phyloP scores from a whole-genome alignment of 2,329 filamentous ascomycete species.

The Pseudogymnoascus sp. region DNA sequence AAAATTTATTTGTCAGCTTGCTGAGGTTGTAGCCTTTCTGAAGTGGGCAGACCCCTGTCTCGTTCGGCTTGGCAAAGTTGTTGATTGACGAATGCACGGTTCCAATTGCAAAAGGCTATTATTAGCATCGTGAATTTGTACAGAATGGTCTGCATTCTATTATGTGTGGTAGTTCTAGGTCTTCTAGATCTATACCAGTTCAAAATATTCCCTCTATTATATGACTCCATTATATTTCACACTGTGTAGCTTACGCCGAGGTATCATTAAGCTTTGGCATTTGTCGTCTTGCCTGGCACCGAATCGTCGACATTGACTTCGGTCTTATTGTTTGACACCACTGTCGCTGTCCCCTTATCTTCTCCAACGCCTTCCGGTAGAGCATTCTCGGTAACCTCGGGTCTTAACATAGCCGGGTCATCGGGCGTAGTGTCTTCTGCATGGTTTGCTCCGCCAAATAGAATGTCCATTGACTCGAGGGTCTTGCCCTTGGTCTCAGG shows the following conservation, averaged over 20 bases:
- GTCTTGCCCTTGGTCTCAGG: slow-evolving; percentile 25
- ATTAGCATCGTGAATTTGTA: neutral
- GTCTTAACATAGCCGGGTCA: neutral
- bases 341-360: neutral
- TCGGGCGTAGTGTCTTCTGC: slow-evolving; percentile 1
- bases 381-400: neutral
- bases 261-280: neutral
- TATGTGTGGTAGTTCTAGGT: neutral
- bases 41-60: neutral
- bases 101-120: neutral
- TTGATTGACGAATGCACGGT: neutral
- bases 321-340: neutral
- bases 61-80: neutral
- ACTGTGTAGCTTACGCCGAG: slow-evolving; percentile 1
- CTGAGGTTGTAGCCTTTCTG: neutral
- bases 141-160: neutral
- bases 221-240: slow-evolving; percentile 1
- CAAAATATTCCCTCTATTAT: neutral
- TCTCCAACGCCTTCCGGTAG: neutral
- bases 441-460: slow-evolving; percentile 26
- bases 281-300: neutral
- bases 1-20: neutral
- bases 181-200: neutral
- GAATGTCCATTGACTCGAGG: slow-evolving; percentile 20
- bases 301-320: neutral